Base-by-base conservation (phyloP, 1,284 basidiomycete genomes). In the Ustilago curta region DNA sequence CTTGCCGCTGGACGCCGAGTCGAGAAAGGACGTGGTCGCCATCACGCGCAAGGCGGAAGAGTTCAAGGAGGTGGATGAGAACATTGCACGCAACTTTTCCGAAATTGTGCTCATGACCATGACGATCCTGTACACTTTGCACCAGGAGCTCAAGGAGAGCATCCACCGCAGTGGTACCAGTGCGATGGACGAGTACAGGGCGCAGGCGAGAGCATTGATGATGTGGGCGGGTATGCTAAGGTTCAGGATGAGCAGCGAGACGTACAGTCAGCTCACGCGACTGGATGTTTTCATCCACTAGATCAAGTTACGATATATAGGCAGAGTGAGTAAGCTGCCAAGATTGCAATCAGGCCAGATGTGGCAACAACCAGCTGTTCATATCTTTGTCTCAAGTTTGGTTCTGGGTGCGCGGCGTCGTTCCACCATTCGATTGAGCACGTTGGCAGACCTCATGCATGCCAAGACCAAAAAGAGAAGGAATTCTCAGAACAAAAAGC, bases 51-150 rank as follows among this genome's bases (percentile, higher is more conserved):
- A 92, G 62, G 93, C 94, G 6, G 93, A 97, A 81, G 92, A 95
- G 79, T 95, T 97, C 87, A 92, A 92, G 84, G 90, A 92, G 42
- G 91, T 97, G 63, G 94, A 97, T 81, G 88, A 89, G 65, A 89
- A 92, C 5, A 88, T 98, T 78, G 92, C 95, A 74, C 89, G 92
- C 71, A 98, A 97, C 86, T 87, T 98, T 82, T 93, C 94, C 82
- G 90, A 91, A 5, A 92, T 97, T 83, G 89, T 98, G 40, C 90
- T 94, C 29, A 89, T 95, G 58, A 92, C 93, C n/a, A 99, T 98
- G 96, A 93, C 95, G 82, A 91, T 91, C 27, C 89, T 99, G 29
- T 92, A 92, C 70, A 78, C 80, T 55, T 68, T 84, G 62, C 79
- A 83, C 50, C 71, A 76, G 50, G 70, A 66, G 59, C 70, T 83